Evolutionary conservation across 768 basidiomycete species (phyloP), one percentile per base, ranked within the genome.

Genomic region (Melanogaster broomeanus): DNA sequence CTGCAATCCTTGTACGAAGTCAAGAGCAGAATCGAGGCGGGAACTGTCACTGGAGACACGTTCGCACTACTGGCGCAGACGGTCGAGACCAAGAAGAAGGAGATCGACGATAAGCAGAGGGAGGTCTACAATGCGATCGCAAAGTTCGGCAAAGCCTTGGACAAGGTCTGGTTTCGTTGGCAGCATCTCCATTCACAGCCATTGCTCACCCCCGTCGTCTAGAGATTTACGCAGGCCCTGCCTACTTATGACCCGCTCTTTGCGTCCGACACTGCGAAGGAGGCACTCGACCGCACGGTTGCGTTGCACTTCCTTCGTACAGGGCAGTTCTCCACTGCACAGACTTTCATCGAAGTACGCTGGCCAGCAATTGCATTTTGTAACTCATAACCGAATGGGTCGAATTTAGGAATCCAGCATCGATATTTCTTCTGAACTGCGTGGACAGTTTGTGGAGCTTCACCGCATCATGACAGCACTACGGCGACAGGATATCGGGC

Each of bases 101-200:
- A 91, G 51, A 76, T 93, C 1, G 90, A 92, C 51, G 90, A 94
- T 31, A 79, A 86, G 3, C 86, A 94, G 75, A 98, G 95, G 68
- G 93, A 94, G 59, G 78, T 93, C 30, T 91, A 95, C 61, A 81
- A 78, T 18, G 83, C 85, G 3, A 70, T 97, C 9, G 81, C 84
- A 24, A 82, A 83, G 58, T 76, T 95, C 33, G 92, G 91, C 25
- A 98, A 94, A 71, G 79, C 84, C 0, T 69, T 98, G 65, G 96
- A 98, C 64, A 98, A 97, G 87, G 96, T 90, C 49, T 38, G 77
- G 52, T 22, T 42, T 24, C 8, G 22, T 58, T 37, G 15, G 35
- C 45, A 24, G 10, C 12, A 34, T 25, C 22, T 24, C 40, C n/a
- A 18, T 27, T 40, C 39, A 31, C 16, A 28, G 44, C 40, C 42